Evolutionary conservation across 495 filamentous ascomycete genomes (phyloP).

Genomic region (Penicillium bovifimosum): DNA sequence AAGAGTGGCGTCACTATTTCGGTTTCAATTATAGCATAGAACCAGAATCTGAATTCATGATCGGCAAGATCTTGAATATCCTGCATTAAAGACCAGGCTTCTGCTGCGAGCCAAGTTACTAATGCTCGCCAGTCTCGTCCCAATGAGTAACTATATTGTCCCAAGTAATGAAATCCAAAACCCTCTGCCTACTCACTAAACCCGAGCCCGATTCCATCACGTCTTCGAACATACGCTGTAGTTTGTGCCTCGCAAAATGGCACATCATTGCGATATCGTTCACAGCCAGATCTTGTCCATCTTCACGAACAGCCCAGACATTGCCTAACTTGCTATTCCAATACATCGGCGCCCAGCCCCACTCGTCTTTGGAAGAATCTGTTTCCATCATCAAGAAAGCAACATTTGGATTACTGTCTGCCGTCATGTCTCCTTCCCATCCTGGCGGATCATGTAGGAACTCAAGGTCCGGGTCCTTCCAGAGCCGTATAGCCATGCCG

Average conservation of each 20-base stretch:
- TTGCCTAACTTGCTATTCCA: slow-evolving; percentile 10
- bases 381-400: slow-evolving; percentile 10
- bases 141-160: background rate
- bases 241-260: slow-evolving; percentile 6
- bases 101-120: background rate
- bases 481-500: no score
- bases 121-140: background rate
- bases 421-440: no score
- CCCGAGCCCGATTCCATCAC: slow-evolving; percentile 1
- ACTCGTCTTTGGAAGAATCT: background rate
- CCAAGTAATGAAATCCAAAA: slow-evolving; percentile 10
- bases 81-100: background rate
- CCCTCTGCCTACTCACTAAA: slow-evolving; percentile 6
- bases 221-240: background rate
- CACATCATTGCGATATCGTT: slow-evolving; percentile 12
- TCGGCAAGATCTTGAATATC: background rate
- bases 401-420: slow-evolving; percentile 8
- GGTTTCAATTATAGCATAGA: no score
- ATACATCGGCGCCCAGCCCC: slow-evolving; percentile 7
- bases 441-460: no score
- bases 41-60: no score
- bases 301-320: slow-evolving; percentile 12
- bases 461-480: no score
- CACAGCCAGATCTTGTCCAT: slow-evolving; percentile 9
- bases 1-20: no score